Evolutionary conservation across 768 basidiomycete species (phyloP).

Genomic region (Xerocomellus dryophilus): DNA sequence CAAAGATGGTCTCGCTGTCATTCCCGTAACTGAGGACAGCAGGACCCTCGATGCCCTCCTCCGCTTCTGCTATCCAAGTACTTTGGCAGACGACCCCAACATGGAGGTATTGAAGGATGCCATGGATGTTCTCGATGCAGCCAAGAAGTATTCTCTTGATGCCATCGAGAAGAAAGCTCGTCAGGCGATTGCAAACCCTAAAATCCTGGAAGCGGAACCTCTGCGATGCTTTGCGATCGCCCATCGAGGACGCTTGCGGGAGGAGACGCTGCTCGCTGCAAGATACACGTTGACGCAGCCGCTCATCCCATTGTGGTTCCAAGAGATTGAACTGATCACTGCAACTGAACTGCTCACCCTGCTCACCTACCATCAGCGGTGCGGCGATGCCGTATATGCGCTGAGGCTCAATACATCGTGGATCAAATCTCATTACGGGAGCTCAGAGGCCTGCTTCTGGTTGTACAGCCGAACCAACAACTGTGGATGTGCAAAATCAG

Average conservation of each 20-base stretch:
- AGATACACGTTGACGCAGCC: not conserved
- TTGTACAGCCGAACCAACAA: not conserved
- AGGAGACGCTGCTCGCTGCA: not conserved
- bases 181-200: constrained; percentile 18
- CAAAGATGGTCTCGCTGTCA: constrained; percentile 15
- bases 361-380: not conserved
- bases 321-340: not conserved
- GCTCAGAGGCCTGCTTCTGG: not conserved
- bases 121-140: constrained; percentile 6
- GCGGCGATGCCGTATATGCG: not conserved
- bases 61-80: constrained; percentile 27
- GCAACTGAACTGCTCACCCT: not conserved
- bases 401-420: not conserved
- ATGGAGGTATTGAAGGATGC: constrained; percentile 11
- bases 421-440: not conserved
- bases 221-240: constrained; percentile 15
- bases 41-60: constrained; percentile 20
- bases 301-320: not conserved
- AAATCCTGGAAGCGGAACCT: constrained; percentile 20
- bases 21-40: constrained; percentile 10
- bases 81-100: constrained; percentile 20
- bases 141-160: constrained; percentile 19
- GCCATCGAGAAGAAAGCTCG: constrained; percentile 13
- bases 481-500: not conserved
- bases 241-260: not conserved